Conservation (phyloP, 2,329 filamentous ascomycete genomes). For the Phaeosphaeriaceae sp. region DNA sequence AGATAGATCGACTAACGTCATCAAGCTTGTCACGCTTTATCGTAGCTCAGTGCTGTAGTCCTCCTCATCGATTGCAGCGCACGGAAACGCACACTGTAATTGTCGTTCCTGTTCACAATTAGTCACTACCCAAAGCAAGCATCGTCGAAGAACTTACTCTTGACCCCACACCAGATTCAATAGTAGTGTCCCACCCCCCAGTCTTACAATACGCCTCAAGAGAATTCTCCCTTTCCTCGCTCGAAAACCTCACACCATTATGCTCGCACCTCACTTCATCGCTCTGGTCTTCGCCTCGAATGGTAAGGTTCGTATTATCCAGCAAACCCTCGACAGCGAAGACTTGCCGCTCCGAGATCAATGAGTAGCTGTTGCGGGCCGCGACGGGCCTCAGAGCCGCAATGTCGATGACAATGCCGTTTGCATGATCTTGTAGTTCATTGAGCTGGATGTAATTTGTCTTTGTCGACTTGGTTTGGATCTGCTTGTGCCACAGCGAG, state of each 20-base stretch:
- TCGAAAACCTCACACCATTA: constrained; percentile 6
- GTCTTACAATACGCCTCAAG: constrained; percentile 12
- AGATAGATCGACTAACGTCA: background rate
- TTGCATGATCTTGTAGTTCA: constrained; percentile 17
- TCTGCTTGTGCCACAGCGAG: constrained; percentile 23
- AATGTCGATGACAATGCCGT: constrained; percentile 19
- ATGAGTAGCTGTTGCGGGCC: constrained; percentile 19
- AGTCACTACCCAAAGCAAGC: background rate
- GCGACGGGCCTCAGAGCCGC: constrained; percentile 12
- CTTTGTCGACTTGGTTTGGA: background rate
- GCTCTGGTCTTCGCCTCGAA: constrained; percentile 5
- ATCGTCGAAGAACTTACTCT: constrained; percentile 9
- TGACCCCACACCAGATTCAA: constrained; percentile 1
- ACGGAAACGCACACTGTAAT: constrained; percentile 21
- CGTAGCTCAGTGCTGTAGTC: constrained; percentile 5
- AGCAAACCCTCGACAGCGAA: constrained; percentile 20
- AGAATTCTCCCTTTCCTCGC: background rate
- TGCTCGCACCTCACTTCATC: constrained; percentile 16
- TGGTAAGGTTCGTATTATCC: constrained; percentile 12
- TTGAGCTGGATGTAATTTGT: constrained; percentile 24
- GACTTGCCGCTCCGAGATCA: constrained; percentile 6
- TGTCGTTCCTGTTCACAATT: constrained; percentile 15
- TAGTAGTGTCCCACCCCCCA: constrained; percentile 10
- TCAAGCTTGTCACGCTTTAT: background rate
- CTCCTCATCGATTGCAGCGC: constrained; percentile 11